Evolutionary conservation across 768 basidiomycete species (phyloP).

Genomic region (Psilocybe subaeruginosa): DNA sequence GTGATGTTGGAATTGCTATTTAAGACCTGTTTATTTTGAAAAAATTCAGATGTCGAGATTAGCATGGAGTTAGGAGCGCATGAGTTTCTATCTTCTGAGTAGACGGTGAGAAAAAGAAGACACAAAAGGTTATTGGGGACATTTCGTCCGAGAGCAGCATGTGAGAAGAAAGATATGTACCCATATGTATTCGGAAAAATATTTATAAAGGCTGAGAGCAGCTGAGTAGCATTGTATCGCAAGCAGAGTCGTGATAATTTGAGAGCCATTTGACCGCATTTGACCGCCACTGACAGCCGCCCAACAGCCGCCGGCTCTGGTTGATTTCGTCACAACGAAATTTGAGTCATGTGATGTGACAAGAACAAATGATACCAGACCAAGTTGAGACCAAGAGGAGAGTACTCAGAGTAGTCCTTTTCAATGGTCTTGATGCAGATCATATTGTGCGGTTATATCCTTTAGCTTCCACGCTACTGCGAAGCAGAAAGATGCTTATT

Average conservation of each 20-base stretch:
- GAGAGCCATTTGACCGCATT: too few species aligned
- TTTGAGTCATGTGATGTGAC: slow-evolving; percentile 10
- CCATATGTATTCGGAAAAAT: neutral
- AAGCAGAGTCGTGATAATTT: too few species aligned
- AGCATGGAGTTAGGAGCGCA: neutral
- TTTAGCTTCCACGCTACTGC: too few species aligned
- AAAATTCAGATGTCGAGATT: neutral
- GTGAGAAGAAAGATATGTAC: neutral
- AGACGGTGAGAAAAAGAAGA: neutral
- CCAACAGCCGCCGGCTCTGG: neutral
- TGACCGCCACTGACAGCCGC: too few species aligned
- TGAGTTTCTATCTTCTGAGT: neutral
- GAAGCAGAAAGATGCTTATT: too few species aligned
- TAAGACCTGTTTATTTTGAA: neutral
- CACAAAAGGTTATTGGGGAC: neutral
- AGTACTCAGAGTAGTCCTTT: too few species aligned
- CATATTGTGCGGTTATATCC: too few species aligned
- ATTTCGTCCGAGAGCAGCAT: neutral
- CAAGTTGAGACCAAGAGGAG: too few species aligned
- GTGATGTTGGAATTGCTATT: neutral
- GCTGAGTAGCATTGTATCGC: too few species aligned
- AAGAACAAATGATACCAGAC: neutral
- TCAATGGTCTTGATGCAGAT: too few species aligned
- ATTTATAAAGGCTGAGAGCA: too few species aligned
- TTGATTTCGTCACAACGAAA: neutral